Evolutionary conservation across 139 green algal genomes (phyloP), one percentile per base, ranked within the genome.

Genomic region (Chlorella ohadii): DNA sequence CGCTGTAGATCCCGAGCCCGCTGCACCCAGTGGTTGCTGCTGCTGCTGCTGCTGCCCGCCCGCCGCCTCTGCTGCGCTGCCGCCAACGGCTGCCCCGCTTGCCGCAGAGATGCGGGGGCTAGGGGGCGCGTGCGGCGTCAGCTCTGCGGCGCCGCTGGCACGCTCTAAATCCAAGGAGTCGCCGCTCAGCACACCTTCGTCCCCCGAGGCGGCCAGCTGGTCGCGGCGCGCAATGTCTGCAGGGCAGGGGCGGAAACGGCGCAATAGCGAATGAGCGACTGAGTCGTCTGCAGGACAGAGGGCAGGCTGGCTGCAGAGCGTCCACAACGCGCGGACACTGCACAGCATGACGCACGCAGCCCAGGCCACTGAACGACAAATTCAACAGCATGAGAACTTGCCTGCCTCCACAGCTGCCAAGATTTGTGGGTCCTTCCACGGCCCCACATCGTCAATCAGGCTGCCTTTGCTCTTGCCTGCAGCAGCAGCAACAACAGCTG

Each of bases 361-460:
- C n/a, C n/a, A n/a, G n/a, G n/a, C n/a, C n/a, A n/a, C n/a, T n/a
- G n/a, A n/a, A n/a, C n/a, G n/a, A n/a, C n/a, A n/a, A n/a, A n/a
- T n/a, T n/a, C n/a, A n/a, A 9, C 9, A 9, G 9, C 44, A 51
- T 51, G 44, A 51, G 44, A 6, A 11, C 79, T 67, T 38, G 51
- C 81, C 81, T 75, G 81, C 81, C 33, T 91, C 85, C 1, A 94
- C 68, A 47, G 79, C 77, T 3, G 82, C 83, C n/a, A 92, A 61
- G 7, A 94, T 72, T n/a, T 90, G 80, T 0, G 88, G 77, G 78
- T 97, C 90, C 41, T 93, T 90, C 95, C 95, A 98, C 33, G 94
- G 93, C 6, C 95, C 95, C 33, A 93, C 80, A 77, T 98, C 95
- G 47, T 97, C 94, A 70, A 97, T 84, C 57, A 98, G 89, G 39